Base-by-base conservation (phyloP, 108 stramenopile species). In the Mediolabrus comicus region DNA sequence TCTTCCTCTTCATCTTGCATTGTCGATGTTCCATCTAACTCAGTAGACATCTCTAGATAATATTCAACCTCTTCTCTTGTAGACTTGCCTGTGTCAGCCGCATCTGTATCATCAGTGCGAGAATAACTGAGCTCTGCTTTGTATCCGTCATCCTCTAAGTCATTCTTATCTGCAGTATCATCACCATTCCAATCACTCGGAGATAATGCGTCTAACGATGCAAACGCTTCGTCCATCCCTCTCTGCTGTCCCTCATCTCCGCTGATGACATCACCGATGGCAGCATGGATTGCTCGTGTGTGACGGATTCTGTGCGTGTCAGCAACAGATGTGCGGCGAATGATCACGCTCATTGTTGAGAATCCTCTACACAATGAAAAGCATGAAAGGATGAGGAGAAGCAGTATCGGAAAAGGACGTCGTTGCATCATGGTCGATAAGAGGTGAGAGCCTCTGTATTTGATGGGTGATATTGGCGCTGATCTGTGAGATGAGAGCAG, bases 81-180 rank as follows among this genome's bases (percentile, higher is more conserved):
- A 7, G 65, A 32, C 29, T 79, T 79, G 24, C 77, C 77, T 4
- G 9, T 52, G 27, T 67, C 24, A 13, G 65, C 31, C 17, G 64
- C 63, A 38, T 12, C 65, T 13, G 77, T 79, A 24, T 71, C 77
- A 51, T 79, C 77, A 1, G 77, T 79, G 27, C 65, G 77, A 39
- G 65, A 67, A 59, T 55, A 62, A 29, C 38, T 53, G 25, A 71
- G 36, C 19, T 30, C 22, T 14, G 17, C 16, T 33, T 30, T 43
- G 22, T 16, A 22, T 4, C 32, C 32, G 22, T 54, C 41, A 13
- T 38, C 11, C 19, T 54, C 13, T 24, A 14, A 26, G 5, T 6
- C 12, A 14, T 19, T 33, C 32, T 26, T 53, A 8, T 35, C 19
- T 19, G 32, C 16, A 28, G 53, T 6, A 10, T 53, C 27, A 28